Conservation (phyloP, 305 asterid genomes). For the Lippia alba region DNA sequence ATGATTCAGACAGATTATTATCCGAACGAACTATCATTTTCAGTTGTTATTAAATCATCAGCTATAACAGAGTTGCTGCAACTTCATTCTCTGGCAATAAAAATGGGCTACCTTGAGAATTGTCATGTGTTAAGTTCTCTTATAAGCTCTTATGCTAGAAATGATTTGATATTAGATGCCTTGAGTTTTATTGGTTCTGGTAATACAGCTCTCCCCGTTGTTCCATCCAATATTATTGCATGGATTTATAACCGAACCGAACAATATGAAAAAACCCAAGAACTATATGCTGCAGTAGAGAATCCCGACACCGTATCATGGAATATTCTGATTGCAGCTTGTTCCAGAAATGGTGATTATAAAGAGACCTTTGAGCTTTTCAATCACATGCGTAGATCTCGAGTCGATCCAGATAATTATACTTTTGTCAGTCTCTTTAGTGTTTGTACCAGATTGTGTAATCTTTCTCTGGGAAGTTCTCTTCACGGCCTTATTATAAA, state of each 20-base stretch:
- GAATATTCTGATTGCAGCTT: constrained; percentile 64
- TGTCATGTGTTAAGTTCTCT: constrained; percentile 50
- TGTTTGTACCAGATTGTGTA: constrained; percentile 50
- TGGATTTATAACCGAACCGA: constrained; percentile 52
- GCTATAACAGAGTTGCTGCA: constrained; percentile 40
- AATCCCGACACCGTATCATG: constrained; percentile 61
- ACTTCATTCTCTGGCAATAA: constrained; percentile 53
- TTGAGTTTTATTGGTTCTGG: constrained; percentile 36
- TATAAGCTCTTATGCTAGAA: constrained; percentile 51
- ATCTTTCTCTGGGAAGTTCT: constrained; percentile 59
- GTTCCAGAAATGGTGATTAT: constrained; percentile 61
- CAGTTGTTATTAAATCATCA: constrained; percentile 49
- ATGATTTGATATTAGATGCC: constrained; percentile 46
- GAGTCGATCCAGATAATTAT: constrained; percentile 51
- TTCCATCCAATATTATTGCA: constrained; percentile 48
- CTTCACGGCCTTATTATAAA: constrained; percentile 52
- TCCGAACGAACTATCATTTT: constrained; percentile 55
- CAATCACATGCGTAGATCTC: constrained; percentile 49
- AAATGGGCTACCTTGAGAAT: constrained; percentile 51
- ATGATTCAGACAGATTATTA: constrained; percentile 46
- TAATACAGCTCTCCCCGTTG: constrained; percentile 39
- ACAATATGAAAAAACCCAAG: constrained; percentile 55
- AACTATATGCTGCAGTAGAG: constrained; percentile 50
- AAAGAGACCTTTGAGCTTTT: constrained; percentile 58
- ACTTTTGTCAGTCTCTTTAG: constrained; percentile 61